phyloP scores from a whole-genome alignment of 2,329 filamentous ascomycete species.

The Cercospora sojina region DNA sequence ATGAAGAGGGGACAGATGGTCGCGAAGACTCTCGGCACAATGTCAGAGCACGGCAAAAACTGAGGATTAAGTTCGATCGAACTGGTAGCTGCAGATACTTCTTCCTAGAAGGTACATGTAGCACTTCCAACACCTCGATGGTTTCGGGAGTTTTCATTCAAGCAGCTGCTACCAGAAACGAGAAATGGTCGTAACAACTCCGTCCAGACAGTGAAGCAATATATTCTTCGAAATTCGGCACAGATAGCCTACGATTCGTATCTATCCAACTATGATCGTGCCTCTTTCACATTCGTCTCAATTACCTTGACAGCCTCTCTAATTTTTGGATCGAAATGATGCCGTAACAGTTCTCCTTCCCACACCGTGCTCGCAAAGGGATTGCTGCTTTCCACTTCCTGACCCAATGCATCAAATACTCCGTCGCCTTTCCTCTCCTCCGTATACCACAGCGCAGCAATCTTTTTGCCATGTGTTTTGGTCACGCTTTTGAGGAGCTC shows the following conservation, averaged over 20 bases:
- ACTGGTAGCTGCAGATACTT: background rate
- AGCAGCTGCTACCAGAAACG: background rate
- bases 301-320: conserved; percentile 58
- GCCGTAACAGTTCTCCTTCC: conserved; percentile 84
- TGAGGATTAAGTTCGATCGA: background rate
- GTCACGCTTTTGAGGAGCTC: conserved; percentile 75
- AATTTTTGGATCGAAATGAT: conserved; percentile 84
- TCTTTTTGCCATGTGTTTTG: conserved; percentile 77
- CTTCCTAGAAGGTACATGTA: background rate
- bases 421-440: conserved; percentile 93
- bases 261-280: conserved; percentile 8
- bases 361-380: conserved; percentile 87
- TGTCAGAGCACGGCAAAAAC: background rate
- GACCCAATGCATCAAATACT: conserved; percentile 70
- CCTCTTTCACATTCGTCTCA: conserved; percentile 30
- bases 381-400: conserved; percentile 80
- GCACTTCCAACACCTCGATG: background rate
- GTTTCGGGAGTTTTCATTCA: background rate
- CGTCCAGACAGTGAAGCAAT: background rate
- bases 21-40: background rate
- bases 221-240: background rate
- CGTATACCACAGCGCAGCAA: conserved; percentile 86
- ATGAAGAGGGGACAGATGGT: background rate
- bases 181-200: background rate
- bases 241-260: background rate